Percentiles rank a stretch among this genome's conserved stretches.
Evolutionary conservation across 805 yeast species (phyloP).

Genomic region (Torulaspora franciscae): DNA sequence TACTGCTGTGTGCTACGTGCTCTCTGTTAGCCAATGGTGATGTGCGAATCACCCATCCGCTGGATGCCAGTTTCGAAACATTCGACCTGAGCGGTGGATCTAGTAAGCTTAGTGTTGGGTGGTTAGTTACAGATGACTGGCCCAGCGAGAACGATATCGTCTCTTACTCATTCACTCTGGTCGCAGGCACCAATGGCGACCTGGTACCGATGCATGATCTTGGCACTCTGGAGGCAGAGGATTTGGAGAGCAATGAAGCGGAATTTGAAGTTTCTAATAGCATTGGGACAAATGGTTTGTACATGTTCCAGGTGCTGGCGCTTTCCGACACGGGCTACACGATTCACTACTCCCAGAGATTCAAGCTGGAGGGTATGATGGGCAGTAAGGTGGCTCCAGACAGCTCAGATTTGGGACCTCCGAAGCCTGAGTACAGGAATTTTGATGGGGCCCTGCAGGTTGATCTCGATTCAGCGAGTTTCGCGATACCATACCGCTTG

Average conservation of each 20-base stretch:
- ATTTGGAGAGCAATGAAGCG: slow-evolving; percentile 34
- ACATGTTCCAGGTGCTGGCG: slow-evolving; percentile 65
- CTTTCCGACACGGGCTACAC: slow-evolving; percentile 42
- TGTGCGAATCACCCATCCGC: slow-evolving; percentile 7
- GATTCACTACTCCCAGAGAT: slow-evolving; percentile 63
- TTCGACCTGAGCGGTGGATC: slow-evolving; percentile 12
- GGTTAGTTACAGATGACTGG: slow-evolving; percentile 50
- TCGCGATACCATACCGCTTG: slow-evolving; percentile 59
- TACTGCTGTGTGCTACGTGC: not conserved
- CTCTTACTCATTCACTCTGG: slow-evolving; percentile 50
- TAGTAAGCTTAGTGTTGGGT: slow-evolving; percentile 34
- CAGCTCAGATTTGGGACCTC: slow-evolving; percentile 38
- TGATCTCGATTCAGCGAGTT: slow-evolving; percentile 43
- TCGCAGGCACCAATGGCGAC: slow-evolving; percentile 59
- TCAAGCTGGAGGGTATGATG: slow-evolving; percentile 64
- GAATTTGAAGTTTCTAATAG: slow-evolving; percentile 41
- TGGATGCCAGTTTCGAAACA: not conserved
- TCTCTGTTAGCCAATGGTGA: slow-evolving; percentile 1
- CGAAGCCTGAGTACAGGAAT: slow-evolving; percentile 34
- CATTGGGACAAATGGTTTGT: slow-evolving; percentile 57
- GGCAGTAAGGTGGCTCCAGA: slow-evolving; percentile 48
- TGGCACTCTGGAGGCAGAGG: slow-evolving; percentile 31
- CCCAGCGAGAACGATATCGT: slow-evolving; percentile 45
- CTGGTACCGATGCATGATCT: slow-evolving; percentile 41
- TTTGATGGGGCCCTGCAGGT: slow-evolving; percentile 11